Evolutionary conservation across 148 eudicot genomes (phyloP), one percentile per base, ranked within the genome.

Genomic region (Amaranthus cruentus): DNA sequence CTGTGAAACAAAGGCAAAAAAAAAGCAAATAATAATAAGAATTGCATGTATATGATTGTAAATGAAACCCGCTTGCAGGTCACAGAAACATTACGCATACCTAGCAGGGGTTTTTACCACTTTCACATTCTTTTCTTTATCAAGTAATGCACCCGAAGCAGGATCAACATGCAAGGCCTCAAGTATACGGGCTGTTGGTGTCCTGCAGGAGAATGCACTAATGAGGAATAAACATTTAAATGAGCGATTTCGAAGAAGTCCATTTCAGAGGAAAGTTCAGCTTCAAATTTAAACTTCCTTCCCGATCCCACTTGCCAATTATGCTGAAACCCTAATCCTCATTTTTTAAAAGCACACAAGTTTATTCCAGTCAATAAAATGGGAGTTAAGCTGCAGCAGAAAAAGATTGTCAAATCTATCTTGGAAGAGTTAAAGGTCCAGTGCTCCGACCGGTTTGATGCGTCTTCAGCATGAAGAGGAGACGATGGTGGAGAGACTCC

Each of bases 121-220:
- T 79, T 88, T 91, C 10, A 78, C 42, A 73, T 80, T 90, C 83
- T 86, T 91, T 72, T 91, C 97, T 81, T 86, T 87, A 4, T 91
- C 99, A 83, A 83, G 78, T 57, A 97, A 85, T 71, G 91, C 91
- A 79, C 93, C 93, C 71, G 99, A 90, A 74, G 99, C 99, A 76
- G 99, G 97, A 83, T 95, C 99, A 63, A 87, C 82, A 84, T 95
- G 96, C 69, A 95, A 75, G 10, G 99, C 99, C 90, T 95, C 99
- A 65, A 95, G 97, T 62, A 95, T 95, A 53, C 72, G 85, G 83
- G 87, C 94, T 63, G 99, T 77, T 42, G 85, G 71, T 52, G 89
- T 89, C 92, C 99, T 95, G 99, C 90, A 91, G 66, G 73, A 85
- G 84, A 85, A 59, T 47, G 77, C n/a, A 79, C 78, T 79, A 75